phyloP scores from a whole-genome alignment of 2,329 filamentous ascomycete genomes.

The Verticillium zaregamsianum region DNA sequence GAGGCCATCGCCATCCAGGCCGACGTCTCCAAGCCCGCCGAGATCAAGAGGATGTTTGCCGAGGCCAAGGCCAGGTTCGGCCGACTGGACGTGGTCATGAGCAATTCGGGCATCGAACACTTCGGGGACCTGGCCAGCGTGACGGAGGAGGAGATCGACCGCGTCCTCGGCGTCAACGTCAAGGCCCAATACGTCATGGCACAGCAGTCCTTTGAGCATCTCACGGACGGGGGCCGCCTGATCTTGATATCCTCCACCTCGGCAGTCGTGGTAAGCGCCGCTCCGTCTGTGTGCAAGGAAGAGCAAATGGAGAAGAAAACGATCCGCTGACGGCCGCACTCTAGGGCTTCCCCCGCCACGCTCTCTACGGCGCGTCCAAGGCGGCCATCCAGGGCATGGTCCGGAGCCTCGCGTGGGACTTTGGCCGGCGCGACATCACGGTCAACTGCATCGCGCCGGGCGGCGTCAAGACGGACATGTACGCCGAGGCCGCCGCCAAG shows the following conservation, averaged over 20 bases:
- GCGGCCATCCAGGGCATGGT: constrained; percentile 73
- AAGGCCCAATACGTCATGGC: constrained; percentile 69
- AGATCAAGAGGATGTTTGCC: constrained; percentile 60
- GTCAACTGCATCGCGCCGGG: constrained; percentile 64
- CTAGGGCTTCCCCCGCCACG: constrained; percentile 63
- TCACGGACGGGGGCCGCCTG: constrained; percentile 62
- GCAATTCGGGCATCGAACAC: constrained; percentile 63
- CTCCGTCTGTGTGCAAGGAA: no score
- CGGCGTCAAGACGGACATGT: constrained; percentile 66
- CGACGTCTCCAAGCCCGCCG: constrained; percentile 58
- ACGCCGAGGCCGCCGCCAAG: constrained; percentile 30
- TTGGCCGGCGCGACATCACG: constrained; percentile 61
- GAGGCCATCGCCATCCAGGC: constrained; percentile 62
- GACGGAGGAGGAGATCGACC: constrained; percentile 65
- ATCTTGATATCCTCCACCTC: constrained; percentile 72
- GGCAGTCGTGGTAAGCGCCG: constrained; percentile 20
- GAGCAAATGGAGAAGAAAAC: no score
- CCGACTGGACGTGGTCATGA: constrained; percentile 65
- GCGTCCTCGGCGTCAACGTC: constrained; percentile 64
- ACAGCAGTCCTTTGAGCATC: constrained; percentile 63
- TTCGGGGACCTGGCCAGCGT: constrained; percentile 66
- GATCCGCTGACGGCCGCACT: constrained; percentile 38
- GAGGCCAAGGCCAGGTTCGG: constrained; percentile 59
- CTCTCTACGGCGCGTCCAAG: constrained; percentile 70
- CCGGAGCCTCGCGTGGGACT: constrained; percentile 67